phyloP scores from a whole-genome alignment of 768 basidiomycete genomes.

The Sporobolomyces pararoseus region DNA sequence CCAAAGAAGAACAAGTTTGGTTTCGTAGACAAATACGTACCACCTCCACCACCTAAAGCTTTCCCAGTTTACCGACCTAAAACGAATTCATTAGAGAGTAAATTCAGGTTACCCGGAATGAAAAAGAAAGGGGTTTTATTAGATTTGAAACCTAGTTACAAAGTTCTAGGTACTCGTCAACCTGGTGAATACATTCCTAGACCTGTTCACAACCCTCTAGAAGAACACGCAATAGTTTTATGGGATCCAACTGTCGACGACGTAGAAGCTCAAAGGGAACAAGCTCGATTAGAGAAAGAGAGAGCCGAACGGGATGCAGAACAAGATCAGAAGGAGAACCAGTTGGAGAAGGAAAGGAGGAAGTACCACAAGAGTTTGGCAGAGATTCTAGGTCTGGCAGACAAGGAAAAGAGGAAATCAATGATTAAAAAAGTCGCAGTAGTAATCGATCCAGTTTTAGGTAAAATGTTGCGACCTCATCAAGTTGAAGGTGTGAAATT shows the following conservation, averaged over 20 bases:
- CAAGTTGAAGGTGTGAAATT: conserved; percentile 99
- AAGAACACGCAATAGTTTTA: conserved; percentile 92
- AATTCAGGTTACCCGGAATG: conserved; percentile 76
- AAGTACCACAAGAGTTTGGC: conserved; percentile 86
- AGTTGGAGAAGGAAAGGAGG: conserved; percentile 60
- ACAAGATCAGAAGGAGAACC: conserved; percentile 16
- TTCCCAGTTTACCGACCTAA: conserved; percentile 74
- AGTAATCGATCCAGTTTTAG: conserved; percentile 84
- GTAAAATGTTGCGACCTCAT: conserved; percentile 89
- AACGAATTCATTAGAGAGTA: conserved; percentile 56
- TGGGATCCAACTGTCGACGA: conserved; percentile 96
- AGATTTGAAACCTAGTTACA: conserved; percentile 37
- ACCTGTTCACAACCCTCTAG: conserved; percentile 95
- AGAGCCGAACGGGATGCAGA: conserved; percentile 63
- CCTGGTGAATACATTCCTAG: conserved; percentile 75
- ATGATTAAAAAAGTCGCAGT: conserved; percentile 84
- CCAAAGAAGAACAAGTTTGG: conserved; percentile 40
- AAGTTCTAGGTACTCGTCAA: conserved; percentile 75
- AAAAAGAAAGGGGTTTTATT: conserved; percentile 39
- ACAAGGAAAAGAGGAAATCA: conserved; percentile 59
- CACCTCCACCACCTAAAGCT: conserved; percentile 30
- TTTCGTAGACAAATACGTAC: conserved; percentile 48
- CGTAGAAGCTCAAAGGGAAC: conserved; percentile 81
- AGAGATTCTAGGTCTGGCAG: conserved; percentile 70
- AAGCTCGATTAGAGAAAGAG: conserved; percentile 62